Evolutionary conservation across 495 filamentous ascomycete species (phyloP).

Genomic region (Monascus purpureus): DNA sequence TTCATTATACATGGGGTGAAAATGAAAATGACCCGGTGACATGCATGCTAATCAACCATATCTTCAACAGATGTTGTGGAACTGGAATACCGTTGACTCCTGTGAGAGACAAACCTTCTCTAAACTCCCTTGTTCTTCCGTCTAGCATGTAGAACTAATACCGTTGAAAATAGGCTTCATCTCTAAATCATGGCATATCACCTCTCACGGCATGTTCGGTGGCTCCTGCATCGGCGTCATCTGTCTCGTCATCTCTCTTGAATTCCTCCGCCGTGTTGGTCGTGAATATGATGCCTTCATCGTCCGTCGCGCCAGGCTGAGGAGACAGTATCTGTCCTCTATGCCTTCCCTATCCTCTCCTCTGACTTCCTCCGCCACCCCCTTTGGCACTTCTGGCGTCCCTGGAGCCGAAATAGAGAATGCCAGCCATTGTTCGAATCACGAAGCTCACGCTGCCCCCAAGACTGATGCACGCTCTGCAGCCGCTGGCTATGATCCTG

Average conservation of each 20-base stretch:
- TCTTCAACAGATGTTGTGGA: constrained; percentile 59
- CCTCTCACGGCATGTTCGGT: constrained; percentile 45
- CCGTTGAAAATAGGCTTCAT: constrained; percentile 40
- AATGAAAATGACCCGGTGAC: too few species aligned
- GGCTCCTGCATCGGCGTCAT: constrained; percentile 59
- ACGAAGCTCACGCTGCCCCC: not conserved
- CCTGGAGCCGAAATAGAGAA: too few species aligned
- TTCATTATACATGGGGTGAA: not conserved
- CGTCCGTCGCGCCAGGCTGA: constrained; percentile 22
- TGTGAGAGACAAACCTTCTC: constrained; percentile 23
- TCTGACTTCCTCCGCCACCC: too few species aligned
- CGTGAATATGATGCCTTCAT: constrained; percentile 50
- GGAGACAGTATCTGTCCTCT: constrained; percentile 6
- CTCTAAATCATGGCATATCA: constrained; percentile 49
- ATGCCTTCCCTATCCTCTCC: constrained; percentile 1
- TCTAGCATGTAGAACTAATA: constrained; percentile 5
- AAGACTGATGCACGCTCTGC: not conserved
- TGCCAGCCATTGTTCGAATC: not conserved
- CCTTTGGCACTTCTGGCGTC: constrained; percentile 1
- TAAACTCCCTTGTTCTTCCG: too few species aligned
- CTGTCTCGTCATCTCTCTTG: constrained; percentile 46
- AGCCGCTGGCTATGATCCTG: not conserved
- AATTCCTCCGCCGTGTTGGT: constrained; percentile 44
- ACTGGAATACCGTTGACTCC: constrained; percentile 56
- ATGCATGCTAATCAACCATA: not conserved